Evolutionary conservation across 306 rosid genomes (phyloP), one percentile per base, ranked within the genome.

Genomic region (Malus sylvestris): DNA sequence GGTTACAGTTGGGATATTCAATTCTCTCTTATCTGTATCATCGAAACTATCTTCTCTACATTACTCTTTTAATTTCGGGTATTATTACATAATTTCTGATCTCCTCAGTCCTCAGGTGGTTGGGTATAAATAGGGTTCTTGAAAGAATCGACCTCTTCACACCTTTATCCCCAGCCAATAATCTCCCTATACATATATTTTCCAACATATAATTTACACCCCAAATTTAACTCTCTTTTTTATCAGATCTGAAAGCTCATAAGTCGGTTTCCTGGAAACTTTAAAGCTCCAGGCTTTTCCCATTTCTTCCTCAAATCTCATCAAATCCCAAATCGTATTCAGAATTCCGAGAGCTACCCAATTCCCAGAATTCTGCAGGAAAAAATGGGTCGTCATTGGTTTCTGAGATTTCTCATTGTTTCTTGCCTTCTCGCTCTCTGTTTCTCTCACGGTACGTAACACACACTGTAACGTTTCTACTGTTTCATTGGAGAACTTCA

Each of bases 311-410:
- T 14, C 20, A 6, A 38, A 10, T 38, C 67, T 59, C 79, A 27
- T 9, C 40, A 29, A 64, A 60, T 62, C 68, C 53, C 23, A 52
- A 49, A 53, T 51, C 5, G 49, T 49, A 61, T 58, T 79, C 73
- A 20, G 42, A 44, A 44, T 29, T 84, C 73, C 59, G 79, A 74
- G 78, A 32, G 30, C 40, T 20, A 60, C 90, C 79, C 83, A 59
- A 59, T 68, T 79, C 79, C n/a, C 33, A 74, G 29, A 84, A 69
- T 29, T 27, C 5, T 46, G 73, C 57, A 44, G 15, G 59, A 40
- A 46, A 67, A 70, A 23, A 94, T 91, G 98, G 85, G 83, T 78
- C 88, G 66, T 10, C 75, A 87, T 19, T 76, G 80, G 81, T 85
- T 91, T 80, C 81, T 80, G 29, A 30, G 49, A 1, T 13, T 87